Conservation (phyloP, 1,284 basidiomycete genomes). For the Pisolithus thermaeus region DNA sequence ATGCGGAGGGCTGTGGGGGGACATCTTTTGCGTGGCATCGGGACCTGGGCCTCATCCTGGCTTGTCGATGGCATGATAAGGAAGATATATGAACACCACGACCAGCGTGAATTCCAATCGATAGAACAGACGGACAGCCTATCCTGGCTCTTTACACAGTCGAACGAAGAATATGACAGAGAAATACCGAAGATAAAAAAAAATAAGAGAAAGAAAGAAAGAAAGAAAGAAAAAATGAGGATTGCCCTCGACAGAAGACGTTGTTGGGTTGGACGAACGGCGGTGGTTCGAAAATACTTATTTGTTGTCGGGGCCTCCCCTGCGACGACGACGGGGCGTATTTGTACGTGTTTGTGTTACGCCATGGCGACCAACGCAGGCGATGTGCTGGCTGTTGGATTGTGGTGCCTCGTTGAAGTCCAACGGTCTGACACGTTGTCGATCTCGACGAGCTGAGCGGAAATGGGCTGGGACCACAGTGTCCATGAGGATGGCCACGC, state of each 20-base stretch:
- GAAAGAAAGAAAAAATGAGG: neutral
- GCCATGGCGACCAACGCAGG: neutral
- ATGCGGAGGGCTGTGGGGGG: conserved; percentile 57
- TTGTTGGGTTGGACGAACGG: neutral
- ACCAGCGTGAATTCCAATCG: conserved; percentile 37
- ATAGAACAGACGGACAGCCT: conserved; percentile 14
- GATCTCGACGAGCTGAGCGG: neutral
- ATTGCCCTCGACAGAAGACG: conserved; percentile 6
- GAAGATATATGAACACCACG: conserved; percentile 33
- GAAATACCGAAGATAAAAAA: conserved; percentile 22
- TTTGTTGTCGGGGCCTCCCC: neutral
- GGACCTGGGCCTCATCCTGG: conserved; percentile 12
- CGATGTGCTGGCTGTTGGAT: neutral
- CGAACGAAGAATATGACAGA: conserved; percentile 2
- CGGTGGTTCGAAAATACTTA: neutral
- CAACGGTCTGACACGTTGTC: neutral
- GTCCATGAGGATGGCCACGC: neutral
- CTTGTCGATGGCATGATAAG: conserved; percentile 33
- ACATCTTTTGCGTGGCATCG: conserved; percentile 45
- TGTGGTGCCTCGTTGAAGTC: neutral
- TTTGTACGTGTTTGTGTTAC: conserved; percentile 1
- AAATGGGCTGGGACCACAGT: neutral
- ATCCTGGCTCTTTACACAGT: too few species aligned
- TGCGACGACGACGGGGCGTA: neutral
- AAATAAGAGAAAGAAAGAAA: conserved; percentile 15